phyloP scores from a whole-genome alignment of 768 basidiomycete species.

The Xerocomus potaroensis region DNA sequence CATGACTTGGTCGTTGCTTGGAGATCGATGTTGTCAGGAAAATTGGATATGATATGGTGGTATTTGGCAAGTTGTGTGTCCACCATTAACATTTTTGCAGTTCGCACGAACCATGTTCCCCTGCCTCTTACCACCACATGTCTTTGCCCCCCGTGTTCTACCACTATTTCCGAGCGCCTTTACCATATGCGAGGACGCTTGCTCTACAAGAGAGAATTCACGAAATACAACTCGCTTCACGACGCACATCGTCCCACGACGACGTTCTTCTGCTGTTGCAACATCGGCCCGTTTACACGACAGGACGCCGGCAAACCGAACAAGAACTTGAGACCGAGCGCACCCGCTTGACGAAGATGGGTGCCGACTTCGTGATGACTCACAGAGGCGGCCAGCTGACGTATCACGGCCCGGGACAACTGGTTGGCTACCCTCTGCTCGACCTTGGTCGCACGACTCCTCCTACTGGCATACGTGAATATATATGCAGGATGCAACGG shows the following conservation, averaged over 20 bases:
- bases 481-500: conserved; percentile 80
- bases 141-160: conserved; percentile 62
- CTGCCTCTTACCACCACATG: conserved; percentile 14
- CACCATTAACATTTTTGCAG: no score
- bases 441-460: conserved; percentile 82
- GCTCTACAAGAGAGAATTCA: conserved; percentile 71
- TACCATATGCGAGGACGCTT: conserved; percentile 71
- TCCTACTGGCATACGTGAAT: conserved; percentile 67
- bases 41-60: no score
- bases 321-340: conserved; percentile 57
- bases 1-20: no score
- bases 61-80: no score
- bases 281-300: conserved; percentile 92
- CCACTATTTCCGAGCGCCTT: conserved; percentile 71
- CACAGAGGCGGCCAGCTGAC: conserved; percentile 91
- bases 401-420: conserved; percentile 96
- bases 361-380: conserved; percentile 84
- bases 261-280: conserved; percentile 79
- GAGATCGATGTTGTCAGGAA: no score
- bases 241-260: conserved; percentile 43
- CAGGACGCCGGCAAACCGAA: conserved; percentile 81
- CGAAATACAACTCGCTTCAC: conserved; percentile 53
- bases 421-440: conserved; percentile 92
- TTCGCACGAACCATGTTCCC: no score
- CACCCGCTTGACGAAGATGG: conserved; percentile 61